Percentiles rank a stretch among this genome's conserved stretches.
Evolutionary conservation across 257 asterid species (phyloP).

Genomic region (Anisodus tanguticus): DNA sequence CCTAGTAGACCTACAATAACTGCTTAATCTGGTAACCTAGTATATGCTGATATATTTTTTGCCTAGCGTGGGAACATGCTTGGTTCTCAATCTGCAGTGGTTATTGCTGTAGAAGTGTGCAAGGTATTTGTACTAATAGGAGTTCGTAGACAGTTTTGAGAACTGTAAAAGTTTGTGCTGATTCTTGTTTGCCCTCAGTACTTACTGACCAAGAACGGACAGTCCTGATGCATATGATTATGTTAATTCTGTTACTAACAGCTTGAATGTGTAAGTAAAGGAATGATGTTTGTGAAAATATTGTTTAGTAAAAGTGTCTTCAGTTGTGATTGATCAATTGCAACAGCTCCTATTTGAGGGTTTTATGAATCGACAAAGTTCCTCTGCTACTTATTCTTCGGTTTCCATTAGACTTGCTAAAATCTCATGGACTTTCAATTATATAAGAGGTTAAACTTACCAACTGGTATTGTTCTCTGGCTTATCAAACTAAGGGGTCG

Average conservation of each 20-base stretch:
- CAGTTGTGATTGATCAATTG: not conserved
- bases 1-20: slow-evolving; percentile 54
- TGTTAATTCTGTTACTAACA: slow-evolving; percentile 47
- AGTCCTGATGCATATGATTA: slow-evolving; percentile 49
- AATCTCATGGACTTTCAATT: not conserved
- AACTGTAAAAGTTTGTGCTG: slow-evolving; percentile 43
- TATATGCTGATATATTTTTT: slow-evolving; percentile 49
- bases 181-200: slow-evolving; percentile 43
- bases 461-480: no score
- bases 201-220: slow-evolving; percentile 44
- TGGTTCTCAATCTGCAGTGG: slow-evolving; percentile 44
- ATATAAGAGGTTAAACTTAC: not conserved
- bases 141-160: slow-evolving; percentile 48
- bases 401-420: not conserved
- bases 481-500: no score
- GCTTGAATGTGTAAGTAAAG: slow-evolving; percentile 54
- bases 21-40: slow-evolving; percentile 48
- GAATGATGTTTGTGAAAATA: slow-evolving; percentile 25
- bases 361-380: no score
- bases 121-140: slow-evolving; percentile 42
- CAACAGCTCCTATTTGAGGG: not conserved
- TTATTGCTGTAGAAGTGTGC: slow-evolving; percentile 46
- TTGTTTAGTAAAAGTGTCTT: not conserved
- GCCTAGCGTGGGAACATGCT: slow-evolving; percentile 52
- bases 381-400: not conserved